A percentile compares a stretch with the other conserved stretches of the same genome.
Conservation (phyloP, 23 red algal species). For the Gracilariopsis chorda region DNA sequence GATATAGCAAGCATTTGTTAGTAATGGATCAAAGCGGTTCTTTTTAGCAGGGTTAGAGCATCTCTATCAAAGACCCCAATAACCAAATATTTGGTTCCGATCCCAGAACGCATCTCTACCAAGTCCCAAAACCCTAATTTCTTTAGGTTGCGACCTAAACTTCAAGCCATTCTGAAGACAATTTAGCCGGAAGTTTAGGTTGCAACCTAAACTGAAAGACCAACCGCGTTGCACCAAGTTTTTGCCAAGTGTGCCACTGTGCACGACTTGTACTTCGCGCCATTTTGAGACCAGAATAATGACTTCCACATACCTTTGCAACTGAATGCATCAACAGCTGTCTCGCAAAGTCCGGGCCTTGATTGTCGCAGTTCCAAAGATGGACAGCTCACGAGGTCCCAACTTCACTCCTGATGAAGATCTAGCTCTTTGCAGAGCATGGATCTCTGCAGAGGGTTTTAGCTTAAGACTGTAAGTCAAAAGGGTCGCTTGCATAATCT, state of each 20-base stretch:
- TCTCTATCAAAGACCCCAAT: neutral
- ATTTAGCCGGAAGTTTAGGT: neutral
- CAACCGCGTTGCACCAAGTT: neutral
- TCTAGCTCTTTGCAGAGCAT: neutral
- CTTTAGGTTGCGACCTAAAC: conserved; percentile 1
- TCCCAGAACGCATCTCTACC: neutral
- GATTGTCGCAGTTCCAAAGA: neutral
- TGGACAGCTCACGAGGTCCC: neutral
- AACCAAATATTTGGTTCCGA: neutral
- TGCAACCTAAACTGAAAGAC: neutral
- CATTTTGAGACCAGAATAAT: too few species aligned
- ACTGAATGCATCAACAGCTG: neutral
- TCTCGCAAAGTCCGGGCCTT: neutral
- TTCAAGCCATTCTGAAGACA: neutral
- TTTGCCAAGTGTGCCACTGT: neutral
- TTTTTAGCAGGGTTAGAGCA: too few species aligned
- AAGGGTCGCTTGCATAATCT: too few species aligned
- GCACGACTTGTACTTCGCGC: neutral
- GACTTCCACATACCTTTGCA: neutral
- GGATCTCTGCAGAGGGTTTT: conserved; percentile 14
- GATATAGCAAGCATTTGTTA: too few species aligned
- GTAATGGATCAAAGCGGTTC: too few species aligned
- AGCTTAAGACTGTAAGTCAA: too few species aligned
- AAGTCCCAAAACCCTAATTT: neutral
- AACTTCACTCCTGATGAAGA: conserved; percentile 23